Base-by-base conservation (phyloP, 106 monocot species). In the Apostasia ramifera region DNA sequence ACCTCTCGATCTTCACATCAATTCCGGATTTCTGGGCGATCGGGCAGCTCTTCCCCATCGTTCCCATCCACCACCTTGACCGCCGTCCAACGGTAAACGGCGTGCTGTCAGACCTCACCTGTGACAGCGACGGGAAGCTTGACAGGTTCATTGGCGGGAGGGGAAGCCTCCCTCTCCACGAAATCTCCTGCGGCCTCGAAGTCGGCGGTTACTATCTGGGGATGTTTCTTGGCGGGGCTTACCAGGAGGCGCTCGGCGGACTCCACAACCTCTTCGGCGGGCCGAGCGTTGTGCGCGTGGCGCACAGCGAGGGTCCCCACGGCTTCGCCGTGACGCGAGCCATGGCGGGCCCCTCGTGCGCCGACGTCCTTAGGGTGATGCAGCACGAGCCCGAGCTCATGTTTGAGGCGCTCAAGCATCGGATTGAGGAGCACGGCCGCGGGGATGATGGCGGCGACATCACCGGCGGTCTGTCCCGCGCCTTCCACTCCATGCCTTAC, bases 191-290 rank as follows among this genome's bases (percentile, higher is more conserved):
- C 26, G 54, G 26, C 26, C 26, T 10, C 2, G 78, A 68, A 37
- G 51, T 44, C 2, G 71, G 79, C 0, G 83, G 83, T 0, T 98
- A 98, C 72, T 98, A 92, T 57, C 71, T 98, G 63, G 97, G 97
- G 40, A 98, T 98, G 97, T 98, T 98, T 66, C 76, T 98, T 8
- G 97, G 97, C 37, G 97, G 97, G 12, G 92, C 97, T 26, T 98
- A 98, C 79, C 97, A 98, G 85, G 97, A 98, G 82, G 92, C 97
- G 38, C 79, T 98, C 7, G 97, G 97, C 0, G 97, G 97, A 2
- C 71, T 90, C 72, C 97, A 98, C 83, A 98, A 98, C 68, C 87
- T 98, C 26, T 90, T 98, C 45, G 97, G 97, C 1, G 89, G 97
- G 47, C 92, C 97, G 46, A 98, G 97, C 73, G 85, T 98, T 46